Evolutionary conservation across 345 rosid genomes (phyloP).

Genomic region (Cardamine resedifolia): DNA sequence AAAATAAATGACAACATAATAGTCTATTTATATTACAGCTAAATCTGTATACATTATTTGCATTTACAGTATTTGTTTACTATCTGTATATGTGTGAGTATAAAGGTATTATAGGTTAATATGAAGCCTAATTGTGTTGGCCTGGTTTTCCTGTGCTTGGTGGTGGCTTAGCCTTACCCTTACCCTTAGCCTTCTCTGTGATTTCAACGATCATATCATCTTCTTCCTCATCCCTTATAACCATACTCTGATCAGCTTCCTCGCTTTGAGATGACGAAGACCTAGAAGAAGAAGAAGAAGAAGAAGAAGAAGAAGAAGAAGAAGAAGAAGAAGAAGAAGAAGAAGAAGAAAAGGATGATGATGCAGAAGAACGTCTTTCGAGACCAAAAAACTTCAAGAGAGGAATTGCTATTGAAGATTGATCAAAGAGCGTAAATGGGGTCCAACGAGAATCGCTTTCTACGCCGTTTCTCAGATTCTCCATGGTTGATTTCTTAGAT

Average conservation of each 20-base stretch:
- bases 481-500: slow-evolving; percentile 7
- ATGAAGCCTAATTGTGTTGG: slow-evolving; percentile 1
- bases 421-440: slow-evolving; percentile 12
- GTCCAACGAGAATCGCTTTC: slow-evolving; percentile 22
- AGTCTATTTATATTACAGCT: neutral
- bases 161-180: neutral
- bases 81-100: neutral
- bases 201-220: slow-evolving; percentile 10
- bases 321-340: neutral
- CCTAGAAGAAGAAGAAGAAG: neutral
- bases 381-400: slow-evolving; percentile 28
- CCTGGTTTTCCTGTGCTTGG: slow-evolving; percentile 32
- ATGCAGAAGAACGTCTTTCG: neutral
- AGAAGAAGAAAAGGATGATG: neutral
- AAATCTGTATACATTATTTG: neutral
- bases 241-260: slow-evolving; percentile 6
- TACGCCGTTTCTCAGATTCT: slow-evolving; percentile 8
- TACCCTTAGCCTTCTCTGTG: neutral
- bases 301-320: no score
- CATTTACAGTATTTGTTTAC: neutral
- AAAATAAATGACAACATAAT: neutral
- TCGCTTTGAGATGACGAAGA: slow-evolving; percentile 5
- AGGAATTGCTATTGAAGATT: slow-evolving; percentile 16
- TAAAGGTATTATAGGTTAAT: neutral
- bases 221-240: slow-evolving; percentile 6